These are phyloP conservation scores for Diaporthe caulivora DNA, from an alignment of 2,329 filamentous ascomycete genomes.

Conservation along the genomic window DNA sequence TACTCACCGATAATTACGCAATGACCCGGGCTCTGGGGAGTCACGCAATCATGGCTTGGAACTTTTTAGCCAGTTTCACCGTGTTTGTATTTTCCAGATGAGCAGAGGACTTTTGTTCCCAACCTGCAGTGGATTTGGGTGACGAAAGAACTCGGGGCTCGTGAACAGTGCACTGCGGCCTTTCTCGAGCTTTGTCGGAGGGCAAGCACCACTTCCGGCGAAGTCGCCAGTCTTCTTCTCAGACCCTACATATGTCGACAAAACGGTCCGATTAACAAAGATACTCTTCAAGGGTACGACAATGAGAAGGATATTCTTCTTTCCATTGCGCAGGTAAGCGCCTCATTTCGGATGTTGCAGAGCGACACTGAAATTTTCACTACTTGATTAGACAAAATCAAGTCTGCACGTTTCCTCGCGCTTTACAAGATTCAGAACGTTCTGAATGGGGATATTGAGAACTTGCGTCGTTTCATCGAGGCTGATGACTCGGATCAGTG, in stretches of 20 bases:
- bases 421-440: neutral
- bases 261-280: too few relatives aligned
- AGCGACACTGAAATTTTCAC: too few relatives aligned
- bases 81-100: too few relatives aligned
- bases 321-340: neutral
- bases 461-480: neutral
- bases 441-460: neutral
- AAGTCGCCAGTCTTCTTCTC: neutral
- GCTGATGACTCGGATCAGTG: neutral
- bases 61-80: neutral
- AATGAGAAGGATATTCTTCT: neutral
- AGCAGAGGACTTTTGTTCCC: neutral
- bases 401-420: neutral
- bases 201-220: neutral
- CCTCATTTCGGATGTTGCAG: too few relatives aligned
- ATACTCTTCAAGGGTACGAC: neutral
- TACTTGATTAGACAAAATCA: neutral
- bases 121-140: neutral
- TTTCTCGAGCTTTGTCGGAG: neutral
- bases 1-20: constrained; percentile 50
- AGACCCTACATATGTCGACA: too few relatives aligned
- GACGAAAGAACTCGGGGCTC: neutral
- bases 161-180: neutral
- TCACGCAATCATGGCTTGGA: neutral
- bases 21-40: constrained; percentile 37